Conservation (phyloP, 2,329 filamentous ascomycete genomes). For the Tricladium varicosporioides region DNA sequence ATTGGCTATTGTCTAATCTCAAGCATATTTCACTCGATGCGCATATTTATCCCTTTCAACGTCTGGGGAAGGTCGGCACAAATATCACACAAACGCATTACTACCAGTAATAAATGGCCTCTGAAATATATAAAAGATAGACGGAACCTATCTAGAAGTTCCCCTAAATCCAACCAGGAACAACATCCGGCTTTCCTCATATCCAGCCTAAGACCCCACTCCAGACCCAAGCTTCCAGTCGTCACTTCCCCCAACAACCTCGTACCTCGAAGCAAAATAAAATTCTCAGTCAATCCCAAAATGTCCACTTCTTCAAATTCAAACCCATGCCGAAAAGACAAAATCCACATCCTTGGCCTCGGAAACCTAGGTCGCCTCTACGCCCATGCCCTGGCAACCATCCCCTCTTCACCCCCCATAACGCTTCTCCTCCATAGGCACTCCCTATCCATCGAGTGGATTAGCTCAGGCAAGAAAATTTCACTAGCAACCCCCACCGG, state of each 20-base stretch:
- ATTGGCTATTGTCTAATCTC: too few species aligned
- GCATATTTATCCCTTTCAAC: too few species aligned
- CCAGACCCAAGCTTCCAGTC: too few species aligned
- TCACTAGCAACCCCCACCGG: slow-evolving; percentile 21
- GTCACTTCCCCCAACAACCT: neutral
- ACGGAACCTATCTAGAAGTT: too few species aligned
- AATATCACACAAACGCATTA: too few species aligned
- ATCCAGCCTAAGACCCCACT: too few species aligned
- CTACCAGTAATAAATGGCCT: too few species aligned
- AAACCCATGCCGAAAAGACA: slow-evolving; percentile 27
- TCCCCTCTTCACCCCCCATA: slow-evolving; percentile 61
- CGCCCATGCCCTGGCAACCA: slow-evolving; percentile 64
- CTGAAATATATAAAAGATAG: too few species aligned
- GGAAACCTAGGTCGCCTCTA: slow-evolving; percentile 81
- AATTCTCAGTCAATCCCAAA: neutral
- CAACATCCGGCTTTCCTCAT: too few species aligned
- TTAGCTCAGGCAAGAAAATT: slow-evolving; percentile 16
- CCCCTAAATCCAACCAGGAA: too few species aligned
- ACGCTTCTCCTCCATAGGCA: slow-evolving; percentile 75
- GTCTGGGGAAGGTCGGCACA: too few species aligned
- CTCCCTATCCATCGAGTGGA: slow-evolving; percentile 49
- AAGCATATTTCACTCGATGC: too few species aligned
- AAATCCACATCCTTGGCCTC: slow-evolving; percentile 75
- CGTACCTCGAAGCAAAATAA: neutral
- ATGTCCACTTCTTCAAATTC: neutral